A percentile compares a stretch with the other conserved stretches of the same genome.
phyloP scores from a whole-genome alignment of 805 yeast species.

The Candida incommunis region DNA sequence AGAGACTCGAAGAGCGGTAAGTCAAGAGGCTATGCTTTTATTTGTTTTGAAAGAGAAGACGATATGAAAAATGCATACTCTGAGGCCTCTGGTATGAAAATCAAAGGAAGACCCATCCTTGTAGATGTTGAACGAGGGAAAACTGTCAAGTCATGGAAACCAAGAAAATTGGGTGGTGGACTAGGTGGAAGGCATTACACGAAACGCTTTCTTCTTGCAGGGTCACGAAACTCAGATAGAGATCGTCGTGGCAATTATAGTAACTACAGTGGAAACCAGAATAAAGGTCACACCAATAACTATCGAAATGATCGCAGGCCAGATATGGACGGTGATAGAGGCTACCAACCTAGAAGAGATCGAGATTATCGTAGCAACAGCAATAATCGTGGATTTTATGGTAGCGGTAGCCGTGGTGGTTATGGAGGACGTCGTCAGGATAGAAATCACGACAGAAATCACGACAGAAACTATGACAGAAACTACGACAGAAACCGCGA shows the following conservation, averaged over 20 bases:
- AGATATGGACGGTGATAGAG: not conserved
- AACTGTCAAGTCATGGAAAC: slow-evolving; percentile 24
- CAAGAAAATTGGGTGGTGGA: slow-evolving; percentile 65
- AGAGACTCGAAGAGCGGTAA: slow-evolving; percentile 36
- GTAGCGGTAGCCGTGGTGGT: not conserved
- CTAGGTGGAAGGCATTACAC: slow-evolving; percentile 73
- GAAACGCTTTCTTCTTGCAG: slow-evolving; percentile 9
- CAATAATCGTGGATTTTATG: not conserved
- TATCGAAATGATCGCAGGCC: not conserved
- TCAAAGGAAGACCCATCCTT: slow-evolving; percentile 38
- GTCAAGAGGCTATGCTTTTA: slow-evolving; percentile 74
- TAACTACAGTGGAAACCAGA: not conserved
- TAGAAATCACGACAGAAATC: not conserved
- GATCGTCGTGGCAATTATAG: not conserved
- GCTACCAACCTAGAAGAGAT: not conserved
- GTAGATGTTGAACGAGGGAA: slow-evolving; percentile 27
- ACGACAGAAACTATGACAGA: not conserved
- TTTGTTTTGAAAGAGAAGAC: slow-evolving; percentile 46
- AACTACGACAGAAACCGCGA: not conserved
- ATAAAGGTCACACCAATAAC: not conserved
- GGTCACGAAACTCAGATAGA: not conserved
- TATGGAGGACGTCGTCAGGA: not conserved
- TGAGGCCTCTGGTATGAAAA: slow-evolving; percentile 37
- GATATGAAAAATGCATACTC: slow-evolving; percentile 51
- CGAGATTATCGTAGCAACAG: not conserved